Conservation (phyloP, 2,329 filamentous ascomycete genomes). For the Colletotrichum sp. region DNA sequence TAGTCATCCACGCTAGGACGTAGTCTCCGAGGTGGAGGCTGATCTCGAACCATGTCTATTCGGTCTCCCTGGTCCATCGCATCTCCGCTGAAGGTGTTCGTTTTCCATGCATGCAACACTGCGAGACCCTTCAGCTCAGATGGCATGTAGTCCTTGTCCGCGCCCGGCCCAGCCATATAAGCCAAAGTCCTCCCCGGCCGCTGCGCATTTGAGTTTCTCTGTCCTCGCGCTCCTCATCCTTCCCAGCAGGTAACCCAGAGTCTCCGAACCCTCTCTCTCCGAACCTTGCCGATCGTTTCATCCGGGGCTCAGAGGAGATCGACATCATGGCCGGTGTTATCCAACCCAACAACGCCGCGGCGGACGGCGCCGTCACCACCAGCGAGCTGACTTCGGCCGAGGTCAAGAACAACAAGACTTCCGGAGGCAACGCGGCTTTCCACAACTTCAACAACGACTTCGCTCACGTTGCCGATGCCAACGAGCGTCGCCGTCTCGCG, state of each 20-base stretch:
- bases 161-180: conserved; percentile 1
- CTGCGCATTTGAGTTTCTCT: neutral
- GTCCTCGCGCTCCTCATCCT: neutral
- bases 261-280: neutral
- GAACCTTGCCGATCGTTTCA: conserved; percentile 12
- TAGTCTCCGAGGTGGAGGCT: conserved; percentile 16
- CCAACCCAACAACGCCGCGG: neutral
- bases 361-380: neutral
- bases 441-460: conserved; percentile 82
- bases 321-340: conserved; percentile 9
- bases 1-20: neutral
- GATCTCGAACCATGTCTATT: conserved; percentile 12
- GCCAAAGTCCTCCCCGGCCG: neutral
- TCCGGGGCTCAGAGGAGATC: neutral
- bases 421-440: conserved; percentile 72
- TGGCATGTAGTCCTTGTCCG: neutral
- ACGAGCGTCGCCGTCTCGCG: conserved; percentile 78
- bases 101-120: neutral
- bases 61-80: conserved; percentile 18
- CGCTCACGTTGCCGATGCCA: conserved; percentile 67
- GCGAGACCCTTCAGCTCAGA: neutral
- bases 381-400: neutral
- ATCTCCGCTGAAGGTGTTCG: neutral
- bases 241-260: neutral
- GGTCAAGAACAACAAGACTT: conserved; percentile 45